A percentile compares a stretch with the other conserved stretches of the same genome.
phyloP scores from a whole-genome alignment of 2,329 filamentous ascomycete species.

The Leptographium radiaticola region DNA sequence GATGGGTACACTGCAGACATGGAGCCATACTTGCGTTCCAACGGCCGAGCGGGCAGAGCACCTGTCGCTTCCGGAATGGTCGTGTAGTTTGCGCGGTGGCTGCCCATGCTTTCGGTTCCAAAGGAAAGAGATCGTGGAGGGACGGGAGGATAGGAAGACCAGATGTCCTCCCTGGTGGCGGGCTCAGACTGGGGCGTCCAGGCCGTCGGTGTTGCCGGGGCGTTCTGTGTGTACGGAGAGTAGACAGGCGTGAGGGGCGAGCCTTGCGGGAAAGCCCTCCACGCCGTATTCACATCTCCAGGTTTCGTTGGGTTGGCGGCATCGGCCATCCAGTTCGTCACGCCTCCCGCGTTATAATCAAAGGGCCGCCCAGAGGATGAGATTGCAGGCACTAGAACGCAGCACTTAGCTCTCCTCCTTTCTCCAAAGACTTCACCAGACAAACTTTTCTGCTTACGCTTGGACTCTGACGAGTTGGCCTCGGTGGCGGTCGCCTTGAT shows the following conservation, averaged over 20 bases:
- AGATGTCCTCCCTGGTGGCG: slow-evolving; percentile 28
- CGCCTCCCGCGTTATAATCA: slow-evolving; percentile 24
- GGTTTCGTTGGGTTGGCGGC: slow-evolving; percentile 29
- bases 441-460: slow-evolving; percentile 24
- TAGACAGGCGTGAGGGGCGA: slow-evolving; percentile 37
- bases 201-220: slow-evolving; percentile 22
- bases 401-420: neutral
- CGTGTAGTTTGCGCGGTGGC: slow-evolving; percentile 27
- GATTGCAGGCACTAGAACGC: slow-evolving; percentile 20
- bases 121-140: slow-evolving; percentile 35
- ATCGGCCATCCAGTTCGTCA: slow-evolving; percentile 31
- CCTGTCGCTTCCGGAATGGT: slow-evolving; percentile 22
- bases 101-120: slow-evolving; percentile 26
- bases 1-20: slow-evolving; percentile 32
- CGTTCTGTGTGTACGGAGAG: slow-evolving; percentile 33
- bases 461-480: slow-evolving; percentile 24
- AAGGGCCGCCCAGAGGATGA: slow-evolving; percentile 12
- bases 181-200: slow-evolving; percentile 29
- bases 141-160: slow-evolving; percentile 30
- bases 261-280: slow-evolving; percentile 36
- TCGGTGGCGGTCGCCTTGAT: slow-evolving; percentile 26
- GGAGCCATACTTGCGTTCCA: slow-evolving; percentile 28
- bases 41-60: slow-evolving; percentile 18
- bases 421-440: neutral
- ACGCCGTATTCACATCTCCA: slow-evolving; percentile 29